Base-by-base conservation (phyloP, 495 filamentous ascomycete genomes). In the Aspergillus nidulans region DNA sequence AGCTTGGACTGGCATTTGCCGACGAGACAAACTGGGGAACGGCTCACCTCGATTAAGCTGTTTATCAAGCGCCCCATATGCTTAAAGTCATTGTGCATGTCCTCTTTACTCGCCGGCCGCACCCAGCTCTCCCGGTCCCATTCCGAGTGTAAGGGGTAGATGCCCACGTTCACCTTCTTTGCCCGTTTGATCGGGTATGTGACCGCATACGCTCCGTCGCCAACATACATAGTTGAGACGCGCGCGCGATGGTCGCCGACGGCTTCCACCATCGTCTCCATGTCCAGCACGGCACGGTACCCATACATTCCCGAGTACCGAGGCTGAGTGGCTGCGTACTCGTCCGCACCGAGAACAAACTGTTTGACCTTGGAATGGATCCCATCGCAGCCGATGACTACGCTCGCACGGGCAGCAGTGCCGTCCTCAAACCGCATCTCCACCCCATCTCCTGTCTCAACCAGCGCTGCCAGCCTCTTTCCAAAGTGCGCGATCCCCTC, bases 111-210 rank as follows among this genome's bases (percentile, higher is more conserved):
- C 10, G 77, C 74, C 10, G 72, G 68, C 7, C 80, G 69, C 7
- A 88, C 80, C 85, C 85, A 88, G 19, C 69, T 68, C 21, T 77
- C 69, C 44, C 69, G 52, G 16, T 82, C 65, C 78, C 72, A 83
- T 23, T 64, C 65, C 38, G 71, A 61, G n/a, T 63, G 69, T 49
- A 69, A 62, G 36, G 69, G 77, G 75, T 59, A 81, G 63, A 65
- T 73, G 57, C 68, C 73, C 0, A 83, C 77, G 57, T 90, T 89
- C 59, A 88, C 81, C 10, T 79, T 82, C 60, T 78, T 69, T 5
- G 81, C 85, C 19, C 78, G 73, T 61, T 82, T 79, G 25, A 89
- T 85, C 0, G 86, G 85, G 62, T 83, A 88, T 0, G 85, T 87
- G 13, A 88, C 71, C 0, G 81, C 67, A 57, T 86, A 82, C 0